Evolutionary conservation across 139 green algal species (phyloP).

Genomic region (Prasinococcaceae sp.): DNA sequence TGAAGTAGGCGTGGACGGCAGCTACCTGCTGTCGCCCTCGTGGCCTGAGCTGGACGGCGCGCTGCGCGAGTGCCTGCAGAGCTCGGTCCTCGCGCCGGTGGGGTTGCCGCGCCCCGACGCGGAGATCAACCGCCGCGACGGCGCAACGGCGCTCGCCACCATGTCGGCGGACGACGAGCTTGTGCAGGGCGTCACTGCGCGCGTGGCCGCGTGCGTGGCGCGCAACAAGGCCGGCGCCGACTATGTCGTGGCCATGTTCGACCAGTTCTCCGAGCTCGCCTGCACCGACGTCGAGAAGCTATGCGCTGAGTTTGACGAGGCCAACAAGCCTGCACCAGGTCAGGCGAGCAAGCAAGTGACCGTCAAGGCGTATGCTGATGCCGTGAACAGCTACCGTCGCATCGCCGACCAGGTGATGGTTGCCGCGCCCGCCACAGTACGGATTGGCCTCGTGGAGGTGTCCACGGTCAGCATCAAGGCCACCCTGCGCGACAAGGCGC

Average conservation of each 20-base stretch:
- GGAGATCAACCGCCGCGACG: not conserved
- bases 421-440: not conserved
- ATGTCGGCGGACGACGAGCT: not conserved
- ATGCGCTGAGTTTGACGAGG: not conserved
- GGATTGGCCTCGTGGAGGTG: slow-evolving; percentile 1
- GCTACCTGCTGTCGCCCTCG: too few relatives aligned
- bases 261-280: not conserved
- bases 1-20: too few relatives aligned
- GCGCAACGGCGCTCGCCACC: not conserved
- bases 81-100: not conserved
- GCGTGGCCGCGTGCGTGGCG: not conserved
- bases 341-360: not conserved
- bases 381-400: not conserved
- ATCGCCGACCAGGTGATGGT: not conserved
- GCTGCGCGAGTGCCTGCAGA: not conserved
- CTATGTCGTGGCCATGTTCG: not conserved
- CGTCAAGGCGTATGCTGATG: slow-evolving; percentile 2
- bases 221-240: not conserved
- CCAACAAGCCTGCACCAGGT: not conserved
- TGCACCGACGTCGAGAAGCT: not conserved
- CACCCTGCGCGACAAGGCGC: not conserved
- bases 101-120: slow-evolving; percentile 1
- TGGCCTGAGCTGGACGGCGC: too few relatives aligned
- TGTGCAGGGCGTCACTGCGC: not conserved
- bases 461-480: not conserved